Evolutionary conservation across 208 protist species (phyloP).

Genomic region (Trypanosoma cruzi): DNA sequence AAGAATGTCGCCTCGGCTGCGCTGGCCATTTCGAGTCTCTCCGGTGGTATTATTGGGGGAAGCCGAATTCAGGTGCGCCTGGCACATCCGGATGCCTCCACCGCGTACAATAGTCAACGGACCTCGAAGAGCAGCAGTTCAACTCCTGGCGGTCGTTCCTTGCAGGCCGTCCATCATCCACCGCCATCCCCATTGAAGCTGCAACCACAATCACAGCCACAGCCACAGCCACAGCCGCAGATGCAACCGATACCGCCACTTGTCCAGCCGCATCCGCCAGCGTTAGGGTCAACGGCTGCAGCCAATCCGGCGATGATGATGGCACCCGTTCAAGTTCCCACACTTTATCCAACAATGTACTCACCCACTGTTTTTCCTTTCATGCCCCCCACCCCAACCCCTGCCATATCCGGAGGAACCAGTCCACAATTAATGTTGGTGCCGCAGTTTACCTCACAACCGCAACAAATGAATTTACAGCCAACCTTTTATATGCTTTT

Average conservation of each 20-base stretch:
- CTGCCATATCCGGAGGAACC: neutral
- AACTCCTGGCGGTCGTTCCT: slow-evolving; percentile 6
- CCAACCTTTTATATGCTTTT: slow-evolving; percentile 43
- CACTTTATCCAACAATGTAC: slow-evolving; percentile 18
- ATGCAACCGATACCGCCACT: no score
- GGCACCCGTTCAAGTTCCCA: neutral
- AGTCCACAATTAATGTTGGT: slow-evolving; percentile 23
- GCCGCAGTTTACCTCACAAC: slow-evolving; percentile 15
- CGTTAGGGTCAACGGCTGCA: neutral
- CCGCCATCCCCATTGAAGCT: slow-evolving; percentile 7
- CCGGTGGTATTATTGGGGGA: slow-evolving; percentile 46
- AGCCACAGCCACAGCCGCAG: neutral
- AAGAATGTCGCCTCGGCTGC: slow-evolving; percentile 40
- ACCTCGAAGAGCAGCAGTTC: slow-evolving; percentile 11
- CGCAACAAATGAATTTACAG: slow-evolving; percentile 7
- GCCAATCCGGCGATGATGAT: slow-evolving; percentile 17
- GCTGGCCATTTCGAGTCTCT: slow-evolving; percentile 41
- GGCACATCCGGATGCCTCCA: slow-evolving; percentile 53
- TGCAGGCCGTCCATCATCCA: slow-evolving; percentile 9
- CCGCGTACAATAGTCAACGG: slow-evolving; percentile 22
- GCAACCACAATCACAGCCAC: neutral
- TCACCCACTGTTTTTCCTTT: slow-evolving; percentile 3
- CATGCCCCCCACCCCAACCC: neutral
- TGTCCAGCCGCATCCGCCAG: no score
- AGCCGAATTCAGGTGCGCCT: slow-evolving; percentile 73